These are phyloP conservation scores for Globisporangium irregulare DNA, from an alignment of 352 stramenopile genomes.

Conservation along the genomic window DNA sequence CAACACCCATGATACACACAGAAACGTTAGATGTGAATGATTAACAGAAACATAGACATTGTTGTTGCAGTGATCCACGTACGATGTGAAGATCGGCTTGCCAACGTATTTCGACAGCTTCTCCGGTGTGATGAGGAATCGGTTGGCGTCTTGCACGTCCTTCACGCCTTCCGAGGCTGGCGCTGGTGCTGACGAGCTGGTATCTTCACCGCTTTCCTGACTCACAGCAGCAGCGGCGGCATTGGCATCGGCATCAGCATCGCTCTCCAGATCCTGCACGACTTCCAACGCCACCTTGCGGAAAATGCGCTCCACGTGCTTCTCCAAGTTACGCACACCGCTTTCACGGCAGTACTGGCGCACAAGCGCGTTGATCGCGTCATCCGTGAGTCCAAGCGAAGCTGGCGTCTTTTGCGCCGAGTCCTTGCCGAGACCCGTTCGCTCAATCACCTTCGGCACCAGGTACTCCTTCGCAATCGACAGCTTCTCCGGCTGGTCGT, in stretches of 20 bases:
- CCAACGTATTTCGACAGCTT: slow-evolving; percentile 98
- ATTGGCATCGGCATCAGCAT: slow-evolving; percentile 13
- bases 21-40: background rate
- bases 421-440: slow-evolving; percentile 82
- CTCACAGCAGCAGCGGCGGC: slow-evolving; percentile 15
- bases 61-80: slow-evolving; percentile 24
- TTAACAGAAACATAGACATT: background rate
- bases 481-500: slow-evolving; percentile 96
- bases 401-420: slow-evolving; percentile 60
- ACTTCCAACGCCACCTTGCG: slow-evolving; percentile 96
- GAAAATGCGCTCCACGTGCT: slow-evolving; percentile 99
- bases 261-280: slow-evolving; percentile 83
- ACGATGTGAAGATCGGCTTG: slow-evolving; percentile 96
- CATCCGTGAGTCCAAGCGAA: slow-evolving; percentile 89
- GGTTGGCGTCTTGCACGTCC: slow-evolving; percentile 34
- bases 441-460: slow-evolving; percentile 94
- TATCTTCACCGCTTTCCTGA: slow-evolving; percentile 46
- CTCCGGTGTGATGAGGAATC: slow-evolving; percentile 91
- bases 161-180: slow-evolving; percentile 6
- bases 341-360: slow-evolving; percentile 96
- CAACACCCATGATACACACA: background rate
- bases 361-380: slow-evolving; percentile 88
- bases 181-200: background rate
- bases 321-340: slow-evolving; percentile 97
- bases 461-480: slow-evolving; percentile 98